Base-by-base conservation (phyloP, 2,329 filamentous ascomycete genomes). In the Endoconidiophora laricicola region DNA sequence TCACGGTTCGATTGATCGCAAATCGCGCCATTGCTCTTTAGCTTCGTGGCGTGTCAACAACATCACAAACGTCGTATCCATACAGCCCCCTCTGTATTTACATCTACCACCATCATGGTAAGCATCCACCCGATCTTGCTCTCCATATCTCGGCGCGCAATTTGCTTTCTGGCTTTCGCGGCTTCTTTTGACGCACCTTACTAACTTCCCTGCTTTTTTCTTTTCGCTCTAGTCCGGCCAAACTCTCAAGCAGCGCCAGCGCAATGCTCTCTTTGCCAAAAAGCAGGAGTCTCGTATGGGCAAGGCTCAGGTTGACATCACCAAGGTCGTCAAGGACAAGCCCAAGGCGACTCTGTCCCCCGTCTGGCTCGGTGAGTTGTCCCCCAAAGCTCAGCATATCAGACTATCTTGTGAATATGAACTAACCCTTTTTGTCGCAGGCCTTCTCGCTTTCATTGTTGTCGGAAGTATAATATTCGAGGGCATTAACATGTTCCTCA, bases 211-310 rank as follows among this genome's bases (percentile, higher is more conserved):
- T 20, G 24, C 50, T 29, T 37, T 43, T 40, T 38, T 23, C 39
- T 22, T 16, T 18, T 24, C 14, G 4, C 44, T 43, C 40, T 52
- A 59, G 51, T 39, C 23, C 22, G 37, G 47, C 53, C 84, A 90
- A 80, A 91, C 85, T 57, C 84, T 81, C 58, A 76, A 86, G 65
- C 86, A 91, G 71, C 81, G 85, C 64, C 78, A 78, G 61, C 79
- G 81, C 55, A 91, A 91, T 69, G 76, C 76, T 61, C 82, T 83
- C 66, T 93, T 86, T 66, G 79, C 74, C 57, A 81, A 81, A 63
- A 72, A 76, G 49, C 79, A 90, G 63, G 78, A 83, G 62, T 69
- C 71, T 54, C 83, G 80, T 62, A 82, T 83, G 64, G 85, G 85
- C 66, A 86, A 85, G 69, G 73, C 78, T n/a, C 72, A 78, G 52